Evolutionary conservation across 2,329 filamentous ascomycete species (phyloP).

Genomic region (Aspergillus aculeatinus): DNA sequence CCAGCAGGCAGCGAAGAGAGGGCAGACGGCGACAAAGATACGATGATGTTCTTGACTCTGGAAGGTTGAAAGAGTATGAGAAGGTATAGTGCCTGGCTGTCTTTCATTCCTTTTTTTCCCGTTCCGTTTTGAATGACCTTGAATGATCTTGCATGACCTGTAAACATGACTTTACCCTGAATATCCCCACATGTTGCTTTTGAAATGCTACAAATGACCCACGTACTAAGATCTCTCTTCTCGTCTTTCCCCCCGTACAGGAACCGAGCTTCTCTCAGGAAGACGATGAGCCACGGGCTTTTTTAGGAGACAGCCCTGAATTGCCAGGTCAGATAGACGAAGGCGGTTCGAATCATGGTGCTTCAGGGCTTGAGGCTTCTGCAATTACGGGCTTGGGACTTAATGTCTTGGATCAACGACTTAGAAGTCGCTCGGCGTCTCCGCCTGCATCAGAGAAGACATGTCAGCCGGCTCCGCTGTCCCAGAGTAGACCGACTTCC

Average conservation of each 20-base stretch:
- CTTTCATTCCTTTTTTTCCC: constrained; percentile 26
- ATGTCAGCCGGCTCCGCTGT: constrained; percentile 29
- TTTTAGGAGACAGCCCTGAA: constrained; percentile 66
- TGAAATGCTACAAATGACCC: constrained; percentile 23
- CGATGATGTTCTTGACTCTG: constrained; percentile 38
- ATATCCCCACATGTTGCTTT: constrained; percentile 20
- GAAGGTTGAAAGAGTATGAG: constrained; percentile 32
- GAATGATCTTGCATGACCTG: constrained; percentile 16
- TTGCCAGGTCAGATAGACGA: constrained; percentile 48
- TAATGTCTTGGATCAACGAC: constrained; percentile 24
- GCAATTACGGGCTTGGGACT: constrained; percentile 22
- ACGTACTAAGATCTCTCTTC: constrained; percentile 32
- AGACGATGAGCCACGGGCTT: constrained; percentile 50
- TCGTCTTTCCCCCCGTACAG: constrained; percentile 32
- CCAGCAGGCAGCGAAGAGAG: constrained; percentile 36
- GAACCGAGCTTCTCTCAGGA: constrained; percentile 34
- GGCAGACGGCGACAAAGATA: constrained; percentile 38
- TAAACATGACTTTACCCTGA: constrained; percentile 29
- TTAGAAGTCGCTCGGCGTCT: constrained; percentile 38
- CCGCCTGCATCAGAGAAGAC: constrained; percentile 31
- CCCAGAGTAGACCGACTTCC: constrained; percentile 37
- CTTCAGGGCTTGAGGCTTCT: constrained; percentile 44
- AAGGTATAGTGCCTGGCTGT: constrained; percentile 42
- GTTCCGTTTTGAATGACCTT: constrained; percentile 8
- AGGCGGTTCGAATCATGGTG: constrained; percentile 41